A percentile compares a stretch with the other conserved stretches of the same genome.
phyloP scores from a whole-genome alignment of 2,329 filamentous ascomycete species.

The Alternaria postmessia region DNA sequence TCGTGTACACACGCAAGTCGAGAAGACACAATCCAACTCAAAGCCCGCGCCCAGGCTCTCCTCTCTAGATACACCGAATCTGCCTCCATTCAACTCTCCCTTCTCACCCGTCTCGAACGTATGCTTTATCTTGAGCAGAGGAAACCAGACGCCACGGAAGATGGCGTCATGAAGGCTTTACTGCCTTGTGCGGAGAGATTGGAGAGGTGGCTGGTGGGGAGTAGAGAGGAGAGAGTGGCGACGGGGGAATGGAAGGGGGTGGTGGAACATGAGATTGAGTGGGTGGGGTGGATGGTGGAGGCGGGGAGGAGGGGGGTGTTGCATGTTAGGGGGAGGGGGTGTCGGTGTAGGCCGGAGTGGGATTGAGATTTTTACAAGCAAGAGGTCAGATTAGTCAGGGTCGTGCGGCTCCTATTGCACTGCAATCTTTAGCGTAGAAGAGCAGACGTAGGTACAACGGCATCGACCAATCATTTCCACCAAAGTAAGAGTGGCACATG shows the following conservation, averaged over 20 bases:
- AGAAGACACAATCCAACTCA: conserved; percentile 27
- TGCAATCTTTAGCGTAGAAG: too few species aligned
- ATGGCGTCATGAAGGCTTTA: neutral
- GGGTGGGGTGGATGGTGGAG: conserved; percentile 41
- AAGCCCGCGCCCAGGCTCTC: conserved; percentile 12
- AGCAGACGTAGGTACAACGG: too few species aligned
- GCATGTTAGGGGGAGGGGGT: conserved; percentile 38
- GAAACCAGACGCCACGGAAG: neutral
- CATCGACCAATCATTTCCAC: too few species aligned
- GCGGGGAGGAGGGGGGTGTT: conserved; percentile 36
- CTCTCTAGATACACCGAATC: conserved; percentile 25
- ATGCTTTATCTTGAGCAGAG: conserved; percentile 26
- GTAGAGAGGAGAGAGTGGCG: conserved; percentile 25
- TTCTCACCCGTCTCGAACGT: conserved; percentile 33
- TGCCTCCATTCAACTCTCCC: conserved; percentile 17
- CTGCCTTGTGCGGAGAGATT: conserved; percentile 25
- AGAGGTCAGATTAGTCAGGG: too few species aligned
- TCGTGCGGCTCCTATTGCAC: too few species aligned
- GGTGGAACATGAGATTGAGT: conserved; percentile 41
- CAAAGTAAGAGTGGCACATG: too few species aligned
- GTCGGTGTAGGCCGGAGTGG: conserved; percentile 39
- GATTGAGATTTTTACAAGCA: too few species aligned
- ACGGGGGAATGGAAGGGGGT: conserved; percentile 31
- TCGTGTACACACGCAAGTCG: conserved; percentile 36
- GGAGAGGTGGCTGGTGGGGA: conserved; percentile 24